These are phyloP conservation scores for Entomortierella lignicola DNA, from an alignment of 192 early-diverging fungal genomes.

Conservation along the genomic window DNA sequence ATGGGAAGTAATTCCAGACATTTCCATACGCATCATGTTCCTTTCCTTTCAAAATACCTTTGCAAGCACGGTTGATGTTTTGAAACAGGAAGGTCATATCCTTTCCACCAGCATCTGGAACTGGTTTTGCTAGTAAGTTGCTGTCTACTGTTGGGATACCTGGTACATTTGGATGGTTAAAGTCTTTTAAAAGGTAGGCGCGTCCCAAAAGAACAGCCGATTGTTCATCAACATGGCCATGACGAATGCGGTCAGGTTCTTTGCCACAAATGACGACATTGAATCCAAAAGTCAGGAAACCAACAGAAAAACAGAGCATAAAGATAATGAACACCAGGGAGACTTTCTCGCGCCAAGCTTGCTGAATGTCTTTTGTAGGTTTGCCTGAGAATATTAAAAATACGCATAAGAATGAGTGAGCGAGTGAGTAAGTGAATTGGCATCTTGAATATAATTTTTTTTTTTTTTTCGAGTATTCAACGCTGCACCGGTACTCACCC, in stretches of 20 bases:
- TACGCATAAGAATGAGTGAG: neutral
- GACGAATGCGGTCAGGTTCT: slow-evolving; percentile 58
- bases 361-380: slow-evolving; percentile 60
- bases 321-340: slow-evolving; percentile 87
- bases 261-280: slow-evolving; percentile 72
- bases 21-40: slow-evolving; percentile 53
- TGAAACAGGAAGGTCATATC: slow-evolving; percentile 86
- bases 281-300: slow-evolving; percentile 90
- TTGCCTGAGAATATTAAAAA: slow-evolving; percentile 23
- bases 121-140: slow-evolving; percentile 66
- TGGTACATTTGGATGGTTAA: slow-evolving; percentile 59
- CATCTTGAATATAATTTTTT: too few relatives aligned
- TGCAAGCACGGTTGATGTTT: slow-evolving; percentile 75
- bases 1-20: slow-evolving; percentile 75
- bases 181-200: slow-evolving; percentile 69
- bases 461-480: too few relatives aligned
- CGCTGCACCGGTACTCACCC: slow-evolving; percentile 14
- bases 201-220: slow-evolving; percentile 73
- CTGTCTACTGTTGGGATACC: slow-evolving; percentile 50
- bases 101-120: slow-evolving; percentile 71
- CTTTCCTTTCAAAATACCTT: slow-evolving; percentile 59
- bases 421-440: too few relatives aligned
- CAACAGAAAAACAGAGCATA: slow-evolving; percentile 74
- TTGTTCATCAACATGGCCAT: slow-evolving; percentile 61
- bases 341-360: slow-evolving; percentile 93